These are phyloP conservation scores for Termitomyces sp. DNA, from an alignment of 768 basidiomycete species.

Conservation along the genomic window DNA sequence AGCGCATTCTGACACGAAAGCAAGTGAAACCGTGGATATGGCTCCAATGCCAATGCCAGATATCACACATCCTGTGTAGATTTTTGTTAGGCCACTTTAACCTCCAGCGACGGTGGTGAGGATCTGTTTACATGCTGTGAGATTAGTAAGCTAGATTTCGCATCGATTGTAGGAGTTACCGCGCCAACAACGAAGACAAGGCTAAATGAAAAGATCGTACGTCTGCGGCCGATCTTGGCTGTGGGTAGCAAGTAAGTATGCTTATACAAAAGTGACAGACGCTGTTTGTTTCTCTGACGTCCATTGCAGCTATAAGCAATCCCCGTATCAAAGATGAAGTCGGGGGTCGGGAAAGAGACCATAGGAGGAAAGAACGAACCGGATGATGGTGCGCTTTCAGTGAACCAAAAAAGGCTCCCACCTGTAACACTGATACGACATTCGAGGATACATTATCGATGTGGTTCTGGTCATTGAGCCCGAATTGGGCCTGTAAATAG, in stretches of 20 bases:
- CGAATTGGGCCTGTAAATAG: slow-evolving; percentile 64
- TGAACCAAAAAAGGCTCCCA: slow-evolving; percentile 87
- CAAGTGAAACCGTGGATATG: slow-evolving; percentile 78
- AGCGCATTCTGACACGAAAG: slow-evolving; percentile 84
- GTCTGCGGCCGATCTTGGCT: slow-evolving; percentile 70
- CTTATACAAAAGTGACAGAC: not conserved
- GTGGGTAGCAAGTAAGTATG: not conserved
- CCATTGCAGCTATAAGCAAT: not conserved
- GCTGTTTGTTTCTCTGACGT: not conserved
- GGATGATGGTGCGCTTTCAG: slow-evolving; percentile 64
- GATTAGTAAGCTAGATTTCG: not conserved
- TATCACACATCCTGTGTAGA: slow-evolving; percentile 80
- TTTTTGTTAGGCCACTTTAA: slow-evolving; percentile 59
- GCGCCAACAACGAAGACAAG: slow-evolving; percentile 72
- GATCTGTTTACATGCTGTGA: slow-evolving; percentile 38
- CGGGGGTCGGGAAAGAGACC: not conserved
- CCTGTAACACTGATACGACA: slow-evolving; percentile 86
- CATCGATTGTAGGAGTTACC: slow-evolving; percentile 32
- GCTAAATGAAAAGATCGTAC: slow-evolving; percentile 57
- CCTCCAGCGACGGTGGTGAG: slow-evolving; percentile 67
- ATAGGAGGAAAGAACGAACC: slow-evolving; percentile 30
- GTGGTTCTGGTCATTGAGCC: slow-evolving; percentile 37
- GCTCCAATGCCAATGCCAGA: slow-evolving; percentile 81
- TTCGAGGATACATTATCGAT: slow-evolving; percentile 64
- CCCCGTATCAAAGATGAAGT: not conserved